These are phyloP conservation scores for Eucalyptus marginata DNA, from an alignment of 345 rosid species.

Conservation along the genomic window DNA sequence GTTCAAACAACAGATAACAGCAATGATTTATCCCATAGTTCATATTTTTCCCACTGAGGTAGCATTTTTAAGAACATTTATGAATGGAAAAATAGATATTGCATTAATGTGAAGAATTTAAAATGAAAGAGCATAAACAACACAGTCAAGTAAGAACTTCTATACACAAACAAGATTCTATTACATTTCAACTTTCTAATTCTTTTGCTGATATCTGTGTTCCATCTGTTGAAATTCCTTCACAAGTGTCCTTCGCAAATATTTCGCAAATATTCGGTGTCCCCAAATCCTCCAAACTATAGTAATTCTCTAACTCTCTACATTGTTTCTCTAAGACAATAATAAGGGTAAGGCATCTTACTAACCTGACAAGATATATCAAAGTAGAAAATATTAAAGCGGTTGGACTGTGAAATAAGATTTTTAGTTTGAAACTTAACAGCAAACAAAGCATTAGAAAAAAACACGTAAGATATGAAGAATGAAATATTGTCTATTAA, in stretches of 20 bases:
- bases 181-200: background rate
- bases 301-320: background rate
- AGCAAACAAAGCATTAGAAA: too few species aligned
- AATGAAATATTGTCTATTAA: too few species aligned
- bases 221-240: background rate
- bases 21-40: too few species aligned
- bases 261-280: background rate
- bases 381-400: background rate
- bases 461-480: too few species aligned
- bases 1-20: accelerated
- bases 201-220: background rate
- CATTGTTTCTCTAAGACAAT: background rate
- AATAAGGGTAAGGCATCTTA: background rate
- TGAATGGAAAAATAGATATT: background rate
- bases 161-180: background rate
- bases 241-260: background rate
- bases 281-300: background rate
- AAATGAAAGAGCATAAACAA: background rate
- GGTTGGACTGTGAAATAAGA: too few species aligned
- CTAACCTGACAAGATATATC: background rate
- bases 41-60: background rate
- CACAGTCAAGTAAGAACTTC: background rate
- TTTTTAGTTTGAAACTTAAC: too few species aligned
- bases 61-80: background rate
- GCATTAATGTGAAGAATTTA: background rate